These are phyloP conservation scores for Penicillium pancosmium DNA, from an alignment of 495 filamentous ascomycete species.

Conservation along the genomic window DNA sequence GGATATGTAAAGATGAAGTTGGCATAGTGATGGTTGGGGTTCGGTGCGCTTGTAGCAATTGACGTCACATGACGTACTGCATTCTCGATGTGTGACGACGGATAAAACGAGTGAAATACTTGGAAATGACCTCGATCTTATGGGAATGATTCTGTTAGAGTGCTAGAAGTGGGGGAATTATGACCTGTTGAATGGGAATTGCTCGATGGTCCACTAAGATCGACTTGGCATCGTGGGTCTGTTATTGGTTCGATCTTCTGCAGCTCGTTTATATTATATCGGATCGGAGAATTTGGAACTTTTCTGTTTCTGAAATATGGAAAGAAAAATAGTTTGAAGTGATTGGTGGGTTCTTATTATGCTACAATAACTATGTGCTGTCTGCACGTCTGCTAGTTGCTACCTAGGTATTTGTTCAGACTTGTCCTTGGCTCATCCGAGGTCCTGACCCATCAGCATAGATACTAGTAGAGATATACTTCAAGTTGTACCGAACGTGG, in stretches of 20 bases:
- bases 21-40: no score
- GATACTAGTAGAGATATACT: no score
- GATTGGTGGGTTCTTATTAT: no score
- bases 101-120: neutral
- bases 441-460: no score
- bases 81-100: neutral
- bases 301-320: no score
- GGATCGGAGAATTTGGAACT: no score
- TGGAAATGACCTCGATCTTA: neutral
- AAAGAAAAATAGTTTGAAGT: no score
- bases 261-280: neutral
- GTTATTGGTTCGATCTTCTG: constrained; percentile 1
- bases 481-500: no score
- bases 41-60: neutral
- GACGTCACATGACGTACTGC: constrained; percentile 4
- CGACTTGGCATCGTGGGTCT: neutral
- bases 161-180: neutral
- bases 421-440: no score
- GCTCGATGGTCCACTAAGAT: neutral
- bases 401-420: no score
- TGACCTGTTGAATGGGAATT: neutral
- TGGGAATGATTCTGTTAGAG: neutral
- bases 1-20: neutral
- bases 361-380: no score
- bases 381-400: no score